These are phyloP conservation scores for Zanthoxylum bungeanum DNA, from an alignment of 345 rosid genomes.

Conservation along the genomic window DNA sequence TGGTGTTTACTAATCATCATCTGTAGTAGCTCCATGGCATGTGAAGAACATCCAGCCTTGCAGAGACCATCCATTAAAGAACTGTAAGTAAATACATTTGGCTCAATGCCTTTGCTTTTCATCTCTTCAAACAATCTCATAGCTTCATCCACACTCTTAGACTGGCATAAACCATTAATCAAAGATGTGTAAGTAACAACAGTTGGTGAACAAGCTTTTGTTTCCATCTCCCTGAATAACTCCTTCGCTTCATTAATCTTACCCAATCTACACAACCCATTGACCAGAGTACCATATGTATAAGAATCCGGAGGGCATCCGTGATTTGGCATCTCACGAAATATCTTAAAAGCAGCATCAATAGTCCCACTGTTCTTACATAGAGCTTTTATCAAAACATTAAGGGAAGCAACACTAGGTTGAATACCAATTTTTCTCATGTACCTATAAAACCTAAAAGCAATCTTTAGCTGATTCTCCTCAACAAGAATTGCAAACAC, in stretches of 20 bases:
- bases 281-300: slow-evolving; percentile 86
- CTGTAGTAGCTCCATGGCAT: slow-evolving; percentile 65
- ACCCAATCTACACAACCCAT: slow-evolving; percentile 71
- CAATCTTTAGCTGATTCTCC: slow-evolving; percentile 65
- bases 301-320: slow-evolving; percentile 75
- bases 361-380: slow-evolving; percentile 62
- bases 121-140: slow-evolving; percentile 65
- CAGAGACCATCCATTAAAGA: slow-evolving; percentile 86
- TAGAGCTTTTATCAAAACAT: slow-evolving; percentile 83
- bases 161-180: slow-evolving; percentile 71
- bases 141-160: slow-evolving; percentile 55
- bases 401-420: slow-evolving; percentile 63
- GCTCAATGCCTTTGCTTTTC: slow-evolving; percentile 61
- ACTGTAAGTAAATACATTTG: slow-evolving; percentile 85
- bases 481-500: slow-evolving; percentile 70
- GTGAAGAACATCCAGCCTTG: slow-evolving; percentile 51
- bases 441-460: slow-evolving; percentile 60
- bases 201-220: slow-evolving; percentile 62
- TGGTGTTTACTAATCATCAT: slow-evolving; percentile 53
- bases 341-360: slow-evolving; percentile 71
- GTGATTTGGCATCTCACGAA: slow-evolving; percentile 70
- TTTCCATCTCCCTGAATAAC: slow-evolving; percentile 74
- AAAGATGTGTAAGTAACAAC: slow-evolving; percentile 80
- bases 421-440: slow-evolving; percentile 68
- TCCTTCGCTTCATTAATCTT: slow-evolving; percentile 63